Evolutionary conservation across 257 asterid genomes (phyloP).

Genomic region (Solanum tacnaense): DNA sequence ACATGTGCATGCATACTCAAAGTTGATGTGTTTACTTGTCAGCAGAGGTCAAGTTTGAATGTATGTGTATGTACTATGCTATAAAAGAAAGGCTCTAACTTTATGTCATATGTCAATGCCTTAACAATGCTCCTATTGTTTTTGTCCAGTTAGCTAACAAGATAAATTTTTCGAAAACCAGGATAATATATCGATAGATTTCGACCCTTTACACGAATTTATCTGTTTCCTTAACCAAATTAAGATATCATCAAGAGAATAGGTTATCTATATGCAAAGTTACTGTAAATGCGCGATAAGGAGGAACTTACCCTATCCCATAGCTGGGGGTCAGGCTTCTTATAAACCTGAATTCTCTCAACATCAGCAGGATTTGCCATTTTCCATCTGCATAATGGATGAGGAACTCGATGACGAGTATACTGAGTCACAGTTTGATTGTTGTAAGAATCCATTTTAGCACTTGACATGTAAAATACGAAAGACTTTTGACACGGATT

Average conservation of each 20-base stretch:
- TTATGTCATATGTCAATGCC: background rate
- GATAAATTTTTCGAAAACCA: background rate
- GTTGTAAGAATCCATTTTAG: conserved; percentile 19
- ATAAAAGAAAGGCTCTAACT: background rate
- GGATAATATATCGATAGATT: background rate
- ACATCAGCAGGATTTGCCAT: conserved; percentile 43
- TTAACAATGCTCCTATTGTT: background rate
- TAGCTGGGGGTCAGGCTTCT: conserved; percentile 53
- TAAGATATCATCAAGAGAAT: background rate
- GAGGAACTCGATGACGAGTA: conserved; percentile 22
- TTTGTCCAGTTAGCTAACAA: background rate
- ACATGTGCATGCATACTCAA: background rate
- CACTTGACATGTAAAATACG: conserved; percentile 45
- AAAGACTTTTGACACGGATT: conserved; percentile 70
- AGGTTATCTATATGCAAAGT: background rate
- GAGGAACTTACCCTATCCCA: conserved; percentile 58
- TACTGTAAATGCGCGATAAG: background rate
- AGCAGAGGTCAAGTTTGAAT: background rate
- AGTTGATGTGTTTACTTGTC: background rate
- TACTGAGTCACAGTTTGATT: conserved; percentile 42
- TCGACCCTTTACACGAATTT: background rate
- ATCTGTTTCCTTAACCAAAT: background rate
- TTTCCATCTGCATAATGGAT: conserved; percentile 62
- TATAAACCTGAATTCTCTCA: conserved; percentile 40
- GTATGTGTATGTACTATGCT: background rate